Evolutionary conservation across 441 rosid species (phyloP).

Genomic region (Omphalea diandra): DNA sequence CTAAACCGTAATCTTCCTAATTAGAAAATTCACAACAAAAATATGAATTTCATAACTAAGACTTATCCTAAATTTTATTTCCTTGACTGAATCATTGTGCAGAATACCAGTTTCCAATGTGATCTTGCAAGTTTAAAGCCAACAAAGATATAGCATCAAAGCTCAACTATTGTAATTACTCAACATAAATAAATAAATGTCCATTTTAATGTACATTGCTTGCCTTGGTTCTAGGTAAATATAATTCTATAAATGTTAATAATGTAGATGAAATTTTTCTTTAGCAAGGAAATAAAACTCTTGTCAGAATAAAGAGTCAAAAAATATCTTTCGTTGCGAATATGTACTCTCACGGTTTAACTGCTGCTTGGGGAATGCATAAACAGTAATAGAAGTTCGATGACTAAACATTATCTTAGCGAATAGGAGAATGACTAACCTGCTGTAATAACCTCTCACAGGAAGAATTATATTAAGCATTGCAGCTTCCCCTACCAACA

Average conservation of each 20-base stretch:
- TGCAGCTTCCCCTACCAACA: constrained; percentile 79
- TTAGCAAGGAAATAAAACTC: background rate
- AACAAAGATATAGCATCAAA: background rate
- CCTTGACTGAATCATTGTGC: too few species aligned
- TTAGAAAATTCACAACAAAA: too few species aligned
- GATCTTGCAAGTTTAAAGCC: background rate
- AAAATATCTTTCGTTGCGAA: background rate
- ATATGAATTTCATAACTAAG: too few species aligned
- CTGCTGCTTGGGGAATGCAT: background rate
- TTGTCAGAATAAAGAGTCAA: background rate
- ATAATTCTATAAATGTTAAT: too few species aligned
- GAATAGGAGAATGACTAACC: constrained; percentile 42
- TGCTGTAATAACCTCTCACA: constrained; percentile 46
- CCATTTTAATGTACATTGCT: background rate
- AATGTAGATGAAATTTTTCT: too few species aligned
- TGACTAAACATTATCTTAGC: background rate
- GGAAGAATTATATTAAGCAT: constrained; percentile 67
- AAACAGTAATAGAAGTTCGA: background rate
- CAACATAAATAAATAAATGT: background rate
- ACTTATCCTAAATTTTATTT: too few species aligned
- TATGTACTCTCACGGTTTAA: background rate
- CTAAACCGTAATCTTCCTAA: too few species aligned
- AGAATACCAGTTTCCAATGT: background rate
- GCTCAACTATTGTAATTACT: background rate
- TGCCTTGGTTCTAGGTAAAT: background rate